Percentiles rank a stretch among this genome's conserved stretches.
Evolutionary conservation across 148 eudicot species (phyloP).

Genomic region (Diospyros lotus): DNA sequence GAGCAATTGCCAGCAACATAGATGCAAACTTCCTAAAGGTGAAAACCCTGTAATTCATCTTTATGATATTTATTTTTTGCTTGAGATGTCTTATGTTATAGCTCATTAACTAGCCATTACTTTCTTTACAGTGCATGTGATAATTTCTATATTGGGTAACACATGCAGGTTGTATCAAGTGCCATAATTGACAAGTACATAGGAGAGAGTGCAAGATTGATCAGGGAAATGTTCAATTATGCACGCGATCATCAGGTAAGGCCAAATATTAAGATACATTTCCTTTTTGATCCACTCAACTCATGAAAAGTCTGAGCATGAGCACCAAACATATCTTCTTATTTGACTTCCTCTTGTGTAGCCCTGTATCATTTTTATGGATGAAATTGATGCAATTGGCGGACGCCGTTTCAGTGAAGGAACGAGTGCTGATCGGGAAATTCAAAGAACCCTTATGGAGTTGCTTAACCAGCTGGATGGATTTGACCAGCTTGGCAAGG

Average conservation of each 20-base stretch:
- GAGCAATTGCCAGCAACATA: constrained; percentile 97
- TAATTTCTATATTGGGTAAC: background rate
- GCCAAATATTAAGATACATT: background rate
- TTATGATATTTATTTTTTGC: background rate
- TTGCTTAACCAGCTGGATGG: constrained; percentile 92
- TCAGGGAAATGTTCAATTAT: constrained; percentile 96
- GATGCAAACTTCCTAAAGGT: constrained; percentile 97
- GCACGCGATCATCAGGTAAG: constrained; percentile 96
- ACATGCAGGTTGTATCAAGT: constrained; percentile 86
- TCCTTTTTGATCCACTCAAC: background rate
- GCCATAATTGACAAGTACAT: constrained; percentile 96
- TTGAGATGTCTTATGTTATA: background rate
- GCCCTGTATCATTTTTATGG: constrained; percentile 99
- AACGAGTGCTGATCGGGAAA: constrained; percentile 98
- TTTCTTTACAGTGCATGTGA: background rate
- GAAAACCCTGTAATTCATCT: background rate
- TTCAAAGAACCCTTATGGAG: constrained; percentile 98
- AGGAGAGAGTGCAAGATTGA: constrained; percentile 97
- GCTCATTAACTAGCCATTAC: background rate
- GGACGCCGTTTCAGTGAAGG: constrained; percentile 98
- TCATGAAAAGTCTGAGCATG: background rate
- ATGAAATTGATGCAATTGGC: constrained; percentile 95
- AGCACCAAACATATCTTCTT: background rate
- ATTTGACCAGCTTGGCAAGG: constrained; percentile 96
- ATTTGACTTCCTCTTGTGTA: constrained; percentile 18